A percentile compares a stretch with the other conserved stretches of the same genome.
Evolutionary conservation across 2,329 filamentous ascomycete species (phyloP).

Genomic region (Fusarium nodosum): DNA sequence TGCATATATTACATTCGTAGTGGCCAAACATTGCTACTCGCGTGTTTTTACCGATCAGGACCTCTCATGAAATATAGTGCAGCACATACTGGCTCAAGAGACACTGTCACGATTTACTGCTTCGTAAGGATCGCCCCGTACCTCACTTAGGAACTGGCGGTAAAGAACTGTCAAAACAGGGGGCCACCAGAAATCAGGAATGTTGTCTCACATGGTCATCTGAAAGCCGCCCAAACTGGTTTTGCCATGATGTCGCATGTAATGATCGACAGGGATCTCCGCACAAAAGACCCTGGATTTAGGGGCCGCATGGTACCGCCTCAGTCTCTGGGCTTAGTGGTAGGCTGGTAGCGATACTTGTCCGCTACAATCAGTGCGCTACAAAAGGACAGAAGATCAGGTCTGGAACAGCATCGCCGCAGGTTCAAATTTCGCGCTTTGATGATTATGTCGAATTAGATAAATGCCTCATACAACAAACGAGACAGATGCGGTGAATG

Average conservation of each 20-base stretch:
- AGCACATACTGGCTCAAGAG: neutral
- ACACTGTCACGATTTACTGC: neutral
- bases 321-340: constrained; percentile 14
- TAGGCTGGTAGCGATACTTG: constrained; percentile 20
- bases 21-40: neutral
- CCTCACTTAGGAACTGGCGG: neutral
- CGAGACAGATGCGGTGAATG: neutral
- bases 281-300: constrained; percentile 13
- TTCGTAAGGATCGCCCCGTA: too few relatives aligned
- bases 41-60: neutral
- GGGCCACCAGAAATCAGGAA: constrained; percentile 3
- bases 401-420: constrained; percentile 25
- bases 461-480: constrained; percentile 24
- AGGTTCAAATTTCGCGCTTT: constrained; percentile 5
- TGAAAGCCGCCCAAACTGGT: neutral
- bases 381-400: constrained; percentile 30
- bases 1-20: neutral
- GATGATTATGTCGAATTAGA: neutral
- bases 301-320: constrained; percentile 19
- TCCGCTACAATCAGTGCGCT: constrained; percentile 17
- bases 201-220: neutral
- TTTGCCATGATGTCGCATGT: neutral
- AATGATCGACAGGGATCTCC: constrained; percentile 21
- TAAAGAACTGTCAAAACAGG: neutral
- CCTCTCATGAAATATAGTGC: too few relatives aligned